phyloP scores from a whole-genome alignment of 192 early-diverging fungal genomes.

The Rhizoclosmatium globosum region DNA sequence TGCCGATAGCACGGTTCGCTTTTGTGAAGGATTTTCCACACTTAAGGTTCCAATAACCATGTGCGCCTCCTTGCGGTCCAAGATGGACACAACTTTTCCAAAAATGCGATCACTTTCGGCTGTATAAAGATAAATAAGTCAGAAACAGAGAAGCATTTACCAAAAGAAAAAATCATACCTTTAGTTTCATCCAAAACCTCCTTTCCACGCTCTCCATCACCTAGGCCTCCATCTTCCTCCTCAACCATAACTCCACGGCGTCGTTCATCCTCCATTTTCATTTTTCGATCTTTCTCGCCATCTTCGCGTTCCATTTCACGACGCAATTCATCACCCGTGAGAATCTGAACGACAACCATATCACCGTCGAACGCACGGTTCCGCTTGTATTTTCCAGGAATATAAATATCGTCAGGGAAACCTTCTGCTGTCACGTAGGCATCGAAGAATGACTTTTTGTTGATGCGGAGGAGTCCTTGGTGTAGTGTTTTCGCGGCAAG shows the following conservation, averaged over 20 bases:
- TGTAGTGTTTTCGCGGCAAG: constrained; percentile 54
- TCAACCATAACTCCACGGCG: constrained; percentile 39
- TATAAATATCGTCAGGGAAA: constrained; percentile 73
- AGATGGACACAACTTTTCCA: constrained; percentile 58
- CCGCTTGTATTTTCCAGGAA: constrained; percentile 75
- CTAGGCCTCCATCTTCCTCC: constrained; percentile 44
- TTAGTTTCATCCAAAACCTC: constrained; percentile 3
- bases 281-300: constrained; percentile 44
- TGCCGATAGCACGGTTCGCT: background rate
- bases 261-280: constrained; percentile 43
- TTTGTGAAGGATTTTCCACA: constrained; percentile 39
- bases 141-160: background rate
- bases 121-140: constrained; percentile 4
- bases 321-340: constrained; percentile 73
- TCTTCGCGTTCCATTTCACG: constrained; percentile 64
- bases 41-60: constrained; percentile 56
- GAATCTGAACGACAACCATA: constrained; percentile 76
- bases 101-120: constrained; percentile 42
- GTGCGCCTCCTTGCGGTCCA: constrained; percentile 41
- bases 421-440: constrained; percentile 86
- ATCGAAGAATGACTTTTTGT: constrained; percentile 83
- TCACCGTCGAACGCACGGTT: constrained; percentile 90
- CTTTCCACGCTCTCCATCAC: constrained; percentile 31
- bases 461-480: constrained; percentile 84
- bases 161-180: background rate